Conservation (phyloP, 331 rosid genomes). For the Rosa hybrid region DNA sequence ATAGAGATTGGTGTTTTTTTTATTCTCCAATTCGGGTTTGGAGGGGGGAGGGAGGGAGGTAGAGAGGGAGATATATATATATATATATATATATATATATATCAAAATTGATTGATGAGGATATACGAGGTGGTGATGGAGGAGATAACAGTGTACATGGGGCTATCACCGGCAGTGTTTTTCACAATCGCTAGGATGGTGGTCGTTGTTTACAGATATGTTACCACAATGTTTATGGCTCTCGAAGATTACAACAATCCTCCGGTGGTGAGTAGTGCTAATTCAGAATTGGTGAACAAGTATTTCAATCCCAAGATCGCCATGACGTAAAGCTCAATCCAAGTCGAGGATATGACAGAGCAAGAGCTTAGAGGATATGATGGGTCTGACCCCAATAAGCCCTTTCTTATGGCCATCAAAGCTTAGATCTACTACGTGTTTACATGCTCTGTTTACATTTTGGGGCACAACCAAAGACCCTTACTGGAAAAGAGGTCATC, state of each 20-base stretch:
- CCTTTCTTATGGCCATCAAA: slow-evolving; percentile 64
- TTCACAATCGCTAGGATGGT: slow-evolving; percentile 63
- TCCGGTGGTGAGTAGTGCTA: slow-evolving; percentile 22
- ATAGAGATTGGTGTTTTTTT: too few species aligned
- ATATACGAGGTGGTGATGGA: slow-evolving; percentile 50
- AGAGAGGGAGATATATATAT: too few species aligned
- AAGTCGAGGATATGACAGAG: slow-evolving; percentile 63
- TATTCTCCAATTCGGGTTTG: too few species aligned
- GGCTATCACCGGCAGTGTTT: slow-evolving; percentile 78
- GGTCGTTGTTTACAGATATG: slow-evolving; percentile 59
- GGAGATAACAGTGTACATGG: slow-evolving; percentile 50
- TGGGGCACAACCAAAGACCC: too few species aligned
- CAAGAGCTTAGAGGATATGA: slow-evolving; percentile 51
- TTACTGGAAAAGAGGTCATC: too few species aligned
- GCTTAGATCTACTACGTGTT: slow-evolving; percentile 80
- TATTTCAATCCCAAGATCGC: slow-evolving; percentile 5
- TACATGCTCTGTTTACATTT: too few species aligned
- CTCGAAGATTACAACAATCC: slow-evolving; percentile 82
- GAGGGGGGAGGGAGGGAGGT: too few species aligned
- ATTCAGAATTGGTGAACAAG: slow-evolving; percentile 30
- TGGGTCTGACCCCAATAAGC: slow-evolving; percentile 72
- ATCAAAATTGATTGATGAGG: slow-evolving; percentile 28
- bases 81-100: too few species aligned
- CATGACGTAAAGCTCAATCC: slow-evolving; percentile 27
- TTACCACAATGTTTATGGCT: slow-evolving; percentile 70